These are phyloP conservation scores for Tolypocladium endophyticum DNA, from an alignment of 2,329 filamentous ascomycete genomes.

Conservation along the genomic window DNA sequence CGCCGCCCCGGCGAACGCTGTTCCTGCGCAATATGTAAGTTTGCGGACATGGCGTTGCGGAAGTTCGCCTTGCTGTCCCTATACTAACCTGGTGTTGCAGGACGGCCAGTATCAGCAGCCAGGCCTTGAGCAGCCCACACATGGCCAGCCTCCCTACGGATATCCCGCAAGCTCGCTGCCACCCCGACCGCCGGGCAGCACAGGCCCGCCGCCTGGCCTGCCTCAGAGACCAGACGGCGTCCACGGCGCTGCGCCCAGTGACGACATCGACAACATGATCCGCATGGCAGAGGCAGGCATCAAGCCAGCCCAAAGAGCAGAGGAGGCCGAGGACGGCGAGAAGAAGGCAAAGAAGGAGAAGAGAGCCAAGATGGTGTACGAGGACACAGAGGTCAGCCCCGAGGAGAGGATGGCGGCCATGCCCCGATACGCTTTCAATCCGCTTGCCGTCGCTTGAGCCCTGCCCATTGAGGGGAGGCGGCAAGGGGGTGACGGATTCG, in stretches of 20 bases:
- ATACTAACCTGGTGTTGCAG: neutral
- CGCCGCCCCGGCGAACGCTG: conserved; percentile 26
- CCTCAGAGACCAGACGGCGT: conserved; percentile 32
- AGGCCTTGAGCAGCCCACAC: conserved; percentile 10
- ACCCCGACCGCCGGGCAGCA: conserved; percentile 30
- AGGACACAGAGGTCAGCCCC: conserved; percentile 67
- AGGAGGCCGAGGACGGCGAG: conserved; percentile 37
- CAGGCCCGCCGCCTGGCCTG: conserved; percentile 27
- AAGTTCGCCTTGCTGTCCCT: no score
- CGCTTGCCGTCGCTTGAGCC: neutral
- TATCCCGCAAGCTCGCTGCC: conserved; percentile 32
- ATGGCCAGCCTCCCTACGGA: conserved; percentile 13
- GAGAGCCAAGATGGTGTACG: conserved; percentile 67
- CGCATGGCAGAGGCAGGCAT: conserved; percentile 54
- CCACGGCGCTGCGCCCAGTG: conserved; percentile 27
- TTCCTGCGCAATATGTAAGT: conserved; percentile 50
- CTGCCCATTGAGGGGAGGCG: neutral
- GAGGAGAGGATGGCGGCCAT: conserved; percentile 82
- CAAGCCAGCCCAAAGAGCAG: conserved; percentile 29
- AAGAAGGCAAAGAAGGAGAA: conserved; percentile 58
- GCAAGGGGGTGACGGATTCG: neutral
- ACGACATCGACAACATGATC: conserved; percentile 56
- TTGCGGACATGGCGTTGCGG: neutral
- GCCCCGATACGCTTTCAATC: conserved; percentile 58
- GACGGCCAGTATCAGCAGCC: conserved; percentile 14